Evolutionary conservation across 371 early-diverging fungal species (phyloP), one percentile per base, ranked within the genome.

Genomic region (Globomyces sp.): DNA sequence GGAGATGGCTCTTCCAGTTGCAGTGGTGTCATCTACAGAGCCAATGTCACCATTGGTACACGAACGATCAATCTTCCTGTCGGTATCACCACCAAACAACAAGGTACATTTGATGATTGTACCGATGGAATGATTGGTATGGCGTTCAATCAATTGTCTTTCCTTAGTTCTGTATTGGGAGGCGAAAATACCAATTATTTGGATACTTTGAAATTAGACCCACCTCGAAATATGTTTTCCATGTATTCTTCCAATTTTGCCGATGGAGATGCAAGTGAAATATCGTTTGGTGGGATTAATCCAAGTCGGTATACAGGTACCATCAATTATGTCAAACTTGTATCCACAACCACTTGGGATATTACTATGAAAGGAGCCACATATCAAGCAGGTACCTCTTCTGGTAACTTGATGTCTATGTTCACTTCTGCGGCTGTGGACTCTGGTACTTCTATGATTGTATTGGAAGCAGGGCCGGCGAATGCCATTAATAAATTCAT

Each of bases 261-360:
- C 9, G 68, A 68, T 59, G 68, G 70, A 45, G 70, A 68, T 58
- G 8, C 40, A 9, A 68, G 68, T 8, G 68, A 68, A 48, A 68
- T 69, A 5, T 69, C 68, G 4, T 69, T 68, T n/a, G 68, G 68
- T 50, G 68, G 68, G 6, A n/a, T 8, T 11, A 57, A 68, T 59
- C 40, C 5, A 9, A 64, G 2, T 4, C 9, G 36, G 24, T 69
- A 45, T 67, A 66, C 45, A 4, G 52, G 67, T 10, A 5, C 39
- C 4, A 34, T 67, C 50, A 5, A 9, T 13, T 66, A 40, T 11
- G 8, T 64, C 53, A 10, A 10, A 51, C 10, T 55, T 10, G 13
- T 55, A 39, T 37, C 55, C 4, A 6, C 4, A 6, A 10, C 34
- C 34, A 4, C 9, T 37, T 55, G 55, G 55, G 55, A 36, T 39